Evolutionary conservation across 768 basidiomycete species (phyloP).

Genomic region (Leccinum ochraceum): DNA sequence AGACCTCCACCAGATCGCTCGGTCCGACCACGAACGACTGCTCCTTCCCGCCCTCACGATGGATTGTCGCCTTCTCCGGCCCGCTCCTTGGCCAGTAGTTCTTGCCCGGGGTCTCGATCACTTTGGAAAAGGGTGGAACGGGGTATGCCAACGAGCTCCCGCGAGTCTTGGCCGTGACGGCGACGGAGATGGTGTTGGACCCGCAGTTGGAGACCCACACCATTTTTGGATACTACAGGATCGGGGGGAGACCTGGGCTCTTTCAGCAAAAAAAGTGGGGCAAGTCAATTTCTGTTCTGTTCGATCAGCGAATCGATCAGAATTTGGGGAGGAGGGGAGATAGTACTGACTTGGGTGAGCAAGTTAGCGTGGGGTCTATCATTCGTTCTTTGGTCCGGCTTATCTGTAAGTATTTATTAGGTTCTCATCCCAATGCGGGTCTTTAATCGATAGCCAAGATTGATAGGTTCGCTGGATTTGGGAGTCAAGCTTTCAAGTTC

Average conservation of each 20-base stretch:
- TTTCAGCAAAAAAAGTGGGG: neutral
- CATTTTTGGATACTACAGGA: conserved; percentile 4
- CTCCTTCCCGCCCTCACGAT: conserved; percentile 6
- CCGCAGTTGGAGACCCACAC: conserved; percentile 22
- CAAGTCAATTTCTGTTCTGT: neutral
- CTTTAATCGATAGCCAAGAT: neutral
- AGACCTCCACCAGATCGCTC: conserved; percentile 17
- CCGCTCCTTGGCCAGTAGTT: conserved; percentile 15
- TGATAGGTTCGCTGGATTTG: neutral
- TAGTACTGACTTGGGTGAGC: neutral
- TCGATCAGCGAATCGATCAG: neutral
- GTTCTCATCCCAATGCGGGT: neutral
- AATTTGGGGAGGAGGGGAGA: neutral
- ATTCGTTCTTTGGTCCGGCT: neutral
- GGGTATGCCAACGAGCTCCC: conserved; percentile 4
- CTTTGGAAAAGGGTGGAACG: neutral
- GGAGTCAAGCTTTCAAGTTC: neutral
- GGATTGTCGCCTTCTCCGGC: conserved; percentile 9
- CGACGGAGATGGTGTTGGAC: neutral
- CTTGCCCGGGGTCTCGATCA: neutral
- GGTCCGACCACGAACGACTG: conserved; percentile 15
- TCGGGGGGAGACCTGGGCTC: neutral
- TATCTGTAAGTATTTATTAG: neutral
- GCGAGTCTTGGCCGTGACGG: conserved; percentile 9
- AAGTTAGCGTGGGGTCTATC: no score